Base-by-base conservation (phyloP, 2,329 filamentous ascomycete species). In the Gnomoniopsis sp. region DNA sequence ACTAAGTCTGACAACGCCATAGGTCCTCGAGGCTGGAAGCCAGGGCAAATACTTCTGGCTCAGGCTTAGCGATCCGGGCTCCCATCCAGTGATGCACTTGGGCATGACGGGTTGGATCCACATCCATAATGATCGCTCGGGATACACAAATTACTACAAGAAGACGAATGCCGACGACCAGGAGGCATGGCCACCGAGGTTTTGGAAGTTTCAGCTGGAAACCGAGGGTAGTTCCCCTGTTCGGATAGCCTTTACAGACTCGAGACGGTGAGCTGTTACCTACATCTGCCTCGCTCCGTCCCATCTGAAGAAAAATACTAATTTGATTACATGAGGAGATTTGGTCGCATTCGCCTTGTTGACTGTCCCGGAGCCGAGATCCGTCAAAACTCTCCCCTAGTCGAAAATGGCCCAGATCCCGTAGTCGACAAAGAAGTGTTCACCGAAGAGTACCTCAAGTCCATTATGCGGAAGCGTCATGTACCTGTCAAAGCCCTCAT, bases 31-130 rank as follows among this genome's bases (percentile, higher is more conserved):
- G 55, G 90, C 89, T 3, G 90, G 89, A 3, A 91, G 89, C 60
- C 95, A 97, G 71, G 95, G 95, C 11, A 99, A 98, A 81, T 98
- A 98, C 70, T 98, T 99, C 72, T 99, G 95, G 86, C 62, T 78
- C 36, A 41, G 46, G 53, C 75, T 77, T 80, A 79, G 98, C 22
- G 87, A 91, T 41, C 89, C 83, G 11, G 83, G 91, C 12, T 93
- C 93, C 1, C 95, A 98, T 73, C 84, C 90, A 0, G 85, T 98
- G 33, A 91, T 96, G 86, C 92, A 96, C 72, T 87, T 96, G 66
- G 91, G 91, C 46, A 88, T 87, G 84, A 85, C 53, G 67, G 79
- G 95, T 7, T 98, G 95, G 95, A 81, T 98, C 53, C 89, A 96
- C 67, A 92, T 98, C 70, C 88, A 84, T 64, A 87, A 88, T 62